Evolutionary conservation across 768 basidiomycete genomes (phyloP).

Genomic region (Steccherinum ochraceum): DNA sequence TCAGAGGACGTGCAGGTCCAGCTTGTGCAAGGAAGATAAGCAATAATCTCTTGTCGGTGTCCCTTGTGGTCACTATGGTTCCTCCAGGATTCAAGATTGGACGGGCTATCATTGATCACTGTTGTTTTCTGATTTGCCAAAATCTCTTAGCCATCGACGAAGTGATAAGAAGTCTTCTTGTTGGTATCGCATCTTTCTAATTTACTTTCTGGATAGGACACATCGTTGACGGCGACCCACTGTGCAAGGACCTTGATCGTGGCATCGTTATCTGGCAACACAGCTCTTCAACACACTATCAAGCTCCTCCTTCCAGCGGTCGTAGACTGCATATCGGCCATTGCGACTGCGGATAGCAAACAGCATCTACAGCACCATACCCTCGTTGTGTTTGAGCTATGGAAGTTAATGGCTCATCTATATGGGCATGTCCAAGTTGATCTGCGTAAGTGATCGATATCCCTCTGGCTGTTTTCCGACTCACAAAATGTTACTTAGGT

Average conservation of each 20-base stretch:
- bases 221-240: slow-evolving; percentile 80
- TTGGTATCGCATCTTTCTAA: too few relatives aligned
- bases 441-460: slow-evolving; percentile 43
- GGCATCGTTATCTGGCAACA: slow-evolving; percentile 61
- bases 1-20: slow-evolving; percentile 72
- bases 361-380: slow-evolving; percentile 48
- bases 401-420: slow-evolving; percentile 72
- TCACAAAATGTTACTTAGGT: slow-evolving; percentile 38
- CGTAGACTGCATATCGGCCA: slow-evolving; percentile 71
- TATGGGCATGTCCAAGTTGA: slow-evolving; percentile 50
- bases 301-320: slow-evolving; percentile 72
- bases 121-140: slow-evolving; percentile 79
- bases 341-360: slow-evolving; percentile 59
- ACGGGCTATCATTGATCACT: slow-evolving; percentile 71
- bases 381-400: slow-evolving; percentile 67
- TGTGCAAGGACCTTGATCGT: slow-evolving; percentile 81
- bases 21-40: slow-evolving; percentile 81
- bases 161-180: too few relatives aligned
- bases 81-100: slow-evolving; percentile 64
- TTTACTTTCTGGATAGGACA: slow-evolving; percentile 33
- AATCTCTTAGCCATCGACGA: slow-evolving; percentile 73
- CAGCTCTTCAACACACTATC: slow-evolving; percentile 64
- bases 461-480: slow-evolving; percentile 1
- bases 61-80: slow-evolving; percentile 77
- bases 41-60: slow-evolving; percentile 82